Evolutionary conservation across 371 early-diverging fungal species (phyloP).

Genomic region (Rhizopus stolonifer): DNA sequence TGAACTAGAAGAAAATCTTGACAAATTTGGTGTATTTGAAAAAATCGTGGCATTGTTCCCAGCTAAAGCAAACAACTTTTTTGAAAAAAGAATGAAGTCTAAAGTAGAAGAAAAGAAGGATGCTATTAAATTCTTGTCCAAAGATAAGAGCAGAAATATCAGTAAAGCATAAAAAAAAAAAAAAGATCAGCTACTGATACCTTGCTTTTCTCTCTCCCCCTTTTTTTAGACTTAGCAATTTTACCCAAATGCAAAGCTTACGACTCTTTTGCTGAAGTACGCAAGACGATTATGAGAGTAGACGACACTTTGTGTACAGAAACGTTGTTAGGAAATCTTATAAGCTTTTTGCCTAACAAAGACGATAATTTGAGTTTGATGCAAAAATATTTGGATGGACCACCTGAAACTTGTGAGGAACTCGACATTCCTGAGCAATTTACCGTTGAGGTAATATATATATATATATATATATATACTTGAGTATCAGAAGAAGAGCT

Average conservation of each 20-base stretch:
- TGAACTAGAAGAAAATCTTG: slow-evolving; percentile 35
- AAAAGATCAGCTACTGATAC: neutral
- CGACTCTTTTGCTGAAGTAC: slow-evolving; percentile 20
- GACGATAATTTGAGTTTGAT: slow-evolving; percentile 37
- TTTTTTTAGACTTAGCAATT: slow-evolving; percentile 29
- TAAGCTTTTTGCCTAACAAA: slow-evolving; percentile 28
- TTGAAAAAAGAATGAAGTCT: slow-evolving; percentile 34
- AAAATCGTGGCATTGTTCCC: slow-evolving; percentile 43
- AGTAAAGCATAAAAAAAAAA: slow-evolving; percentile 20
- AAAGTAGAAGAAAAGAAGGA: slow-evolving; percentile 24
- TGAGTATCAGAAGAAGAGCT: too few relatives aligned
- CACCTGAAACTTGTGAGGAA: slow-evolving; percentile 37
- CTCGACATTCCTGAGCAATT: slow-evolving; percentile 58
- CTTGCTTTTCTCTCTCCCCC: too few relatives aligned
- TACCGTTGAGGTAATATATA: slow-evolving; percentile 35
- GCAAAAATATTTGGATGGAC: slow-evolving; percentile 39
- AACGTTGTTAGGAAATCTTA: slow-evolving; percentile 35
- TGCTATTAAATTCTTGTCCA: slow-evolving; percentile 31
- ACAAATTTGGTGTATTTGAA: slow-evolving; percentile 34
- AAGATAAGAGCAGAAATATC: slow-evolving; percentile 41
- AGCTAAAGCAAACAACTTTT: slow-evolving; percentile 39
- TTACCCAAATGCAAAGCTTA: slow-evolving; percentile 26
- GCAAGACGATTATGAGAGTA: slow-evolving; percentile 24
- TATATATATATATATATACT: neutral
- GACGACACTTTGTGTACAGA: slow-evolving; percentile 42